These are phyloP conservation scores for Podospora comata DNA, from an alignment of 495 filamentous ascomycete genomes.

Conservation along the genomic window DNA sequence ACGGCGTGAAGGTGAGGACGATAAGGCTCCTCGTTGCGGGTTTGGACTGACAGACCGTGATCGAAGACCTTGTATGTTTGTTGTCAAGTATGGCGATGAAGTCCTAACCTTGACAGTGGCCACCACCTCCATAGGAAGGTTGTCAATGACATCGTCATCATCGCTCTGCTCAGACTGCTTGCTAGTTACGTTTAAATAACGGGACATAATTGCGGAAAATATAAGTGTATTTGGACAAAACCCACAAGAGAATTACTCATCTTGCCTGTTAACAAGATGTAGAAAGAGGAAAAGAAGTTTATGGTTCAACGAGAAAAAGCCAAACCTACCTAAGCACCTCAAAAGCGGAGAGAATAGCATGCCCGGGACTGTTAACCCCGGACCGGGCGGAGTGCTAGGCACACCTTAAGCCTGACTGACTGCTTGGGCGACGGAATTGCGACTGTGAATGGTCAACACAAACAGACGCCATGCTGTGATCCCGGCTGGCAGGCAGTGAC, in stretches of 20 bases:
- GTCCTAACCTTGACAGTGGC: constrained; percentile 11
- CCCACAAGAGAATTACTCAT: not conserved
- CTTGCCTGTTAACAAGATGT: not conserved
- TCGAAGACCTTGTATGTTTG: constrained; percentile 25
- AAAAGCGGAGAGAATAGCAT: constrained; percentile 12
- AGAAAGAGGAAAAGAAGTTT: not conserved
- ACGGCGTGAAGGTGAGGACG: not conserved
- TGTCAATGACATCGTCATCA: constrained; percentile 32
- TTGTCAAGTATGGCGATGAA: constrained; percentile 24
- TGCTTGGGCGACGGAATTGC: not conserved
- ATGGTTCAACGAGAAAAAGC: not conserved
- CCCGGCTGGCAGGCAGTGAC: not conserved
- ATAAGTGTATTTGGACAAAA: not conserved
- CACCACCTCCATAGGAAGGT: constrained; percentile 14
- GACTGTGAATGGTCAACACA: not conserved
- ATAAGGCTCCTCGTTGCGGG: constrained; percentile 20
- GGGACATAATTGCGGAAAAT: constrained; percentile 8
- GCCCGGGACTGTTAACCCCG: constrained; percentile 7
- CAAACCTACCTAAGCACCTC: constrained; percentile 2
- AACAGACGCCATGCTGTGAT: too few species aligned
- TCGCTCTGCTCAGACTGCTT: constrained; percentile 19
- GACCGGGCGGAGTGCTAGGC: not conserved
- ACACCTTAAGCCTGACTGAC: not conserved
- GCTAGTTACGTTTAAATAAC: constrained; percentile 19
- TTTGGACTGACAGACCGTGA: constrained; percentile 34